These are phyloP conservation scores for Helicocarpus griseus DNA, from an alignment of 2,329 filamentous ascomycete genomes.

Conservation along the genomic window DNA sequence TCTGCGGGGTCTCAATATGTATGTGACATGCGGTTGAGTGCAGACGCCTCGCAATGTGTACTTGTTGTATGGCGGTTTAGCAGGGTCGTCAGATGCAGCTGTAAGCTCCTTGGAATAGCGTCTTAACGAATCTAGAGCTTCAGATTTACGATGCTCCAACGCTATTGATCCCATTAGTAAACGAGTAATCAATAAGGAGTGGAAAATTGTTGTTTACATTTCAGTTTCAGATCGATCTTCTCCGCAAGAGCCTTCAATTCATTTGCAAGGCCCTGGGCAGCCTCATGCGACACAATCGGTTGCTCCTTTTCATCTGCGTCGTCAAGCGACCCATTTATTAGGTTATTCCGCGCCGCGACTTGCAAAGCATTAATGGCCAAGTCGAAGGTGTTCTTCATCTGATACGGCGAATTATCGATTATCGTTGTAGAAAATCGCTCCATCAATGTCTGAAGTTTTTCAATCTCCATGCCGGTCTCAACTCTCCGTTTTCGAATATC, in stretches of 20 bases:
- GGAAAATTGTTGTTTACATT: slow-evolving; percentile 20
- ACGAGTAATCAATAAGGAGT: not conserved
- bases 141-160: slow-evolving; percentile 34
- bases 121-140: slow-evolving; percentile 32
- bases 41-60: slow-evolving; percentile 51
- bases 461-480: slow-evolving; percentile 24
- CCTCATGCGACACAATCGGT: slow-evolving; percentile 7
- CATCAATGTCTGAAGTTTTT: slow-evolving; percentile 23
- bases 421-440: slow-evolving; percentile 21
- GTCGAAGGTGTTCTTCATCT: slow-evolving; percentile 24
- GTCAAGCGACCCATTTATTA: slow-evolving; percentile 11
- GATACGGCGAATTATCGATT: slow-evolving; percentile 14
- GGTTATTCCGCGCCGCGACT: slow-evolving; percentile 16
- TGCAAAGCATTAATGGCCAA: slow-evolving; percentile 26
- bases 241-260: slow-evolving; percentile 28
- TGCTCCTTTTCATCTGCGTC: slow-evolving; percentile 15
- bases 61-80: slow-evolving; percentile 33
- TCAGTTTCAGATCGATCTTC: slow-evolving; percentile 32
- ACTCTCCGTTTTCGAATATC: slow-evolving; percentile 36
- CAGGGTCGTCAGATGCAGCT: slow-evolving; percentile 30
- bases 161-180: slow-evolving; percentile 16
- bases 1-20: slow-evolving; percentile 38
- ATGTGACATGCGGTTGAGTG: slow-evolving; percentile 48
- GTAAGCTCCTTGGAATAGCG: slow-evolving; percentile 39
- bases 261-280: slow-evolving; percentile 19